Percentiles rank a stretch among this genome's conserved stretches.
Evolutionary conservation across 257 asterid species (phyloP).

Genomic region (Solanum sejunctum): DNA sequence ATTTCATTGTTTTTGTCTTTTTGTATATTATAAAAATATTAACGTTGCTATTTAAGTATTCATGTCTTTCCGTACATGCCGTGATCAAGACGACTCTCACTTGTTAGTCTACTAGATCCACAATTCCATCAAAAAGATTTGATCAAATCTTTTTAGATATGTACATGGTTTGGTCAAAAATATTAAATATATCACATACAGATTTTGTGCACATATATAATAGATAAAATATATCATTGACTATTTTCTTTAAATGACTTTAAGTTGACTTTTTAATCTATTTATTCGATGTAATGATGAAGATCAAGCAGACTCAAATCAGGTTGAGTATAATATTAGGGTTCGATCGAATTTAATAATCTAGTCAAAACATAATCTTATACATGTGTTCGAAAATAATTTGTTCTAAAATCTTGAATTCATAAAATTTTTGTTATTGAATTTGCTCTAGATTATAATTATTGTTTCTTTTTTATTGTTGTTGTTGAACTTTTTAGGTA

Average conservation of each 20-base stretch:
- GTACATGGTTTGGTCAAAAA: neutral
- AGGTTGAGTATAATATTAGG: neutral
- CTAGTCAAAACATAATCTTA: neutral
- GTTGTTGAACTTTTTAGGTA: conserved; percentile 9
- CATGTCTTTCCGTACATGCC: conserved; percentile 1
- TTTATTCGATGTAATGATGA: neutral
- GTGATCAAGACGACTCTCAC: neutral
- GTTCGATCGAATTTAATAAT: neutral
- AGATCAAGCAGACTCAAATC: neutral
- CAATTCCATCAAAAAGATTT: neutral
- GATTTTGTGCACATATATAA: neutral
- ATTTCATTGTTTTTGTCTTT: neutral
- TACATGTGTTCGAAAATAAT: neutral
- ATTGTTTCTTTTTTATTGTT: neutral
- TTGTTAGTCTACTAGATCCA: neutral
- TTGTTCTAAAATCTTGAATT: neutral
- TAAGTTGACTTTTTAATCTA: no score
- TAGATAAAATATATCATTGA: no score
- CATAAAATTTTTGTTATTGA: neutral
- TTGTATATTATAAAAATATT: neutral
- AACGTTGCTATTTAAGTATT: neutral
- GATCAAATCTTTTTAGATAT: neutral
- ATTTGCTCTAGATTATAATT: neutral
- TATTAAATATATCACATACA: neutral
- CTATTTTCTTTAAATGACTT: accelerated